Base-by-base conservation (phyloP, 345 rosid species). In the Populus alba region DNA sequence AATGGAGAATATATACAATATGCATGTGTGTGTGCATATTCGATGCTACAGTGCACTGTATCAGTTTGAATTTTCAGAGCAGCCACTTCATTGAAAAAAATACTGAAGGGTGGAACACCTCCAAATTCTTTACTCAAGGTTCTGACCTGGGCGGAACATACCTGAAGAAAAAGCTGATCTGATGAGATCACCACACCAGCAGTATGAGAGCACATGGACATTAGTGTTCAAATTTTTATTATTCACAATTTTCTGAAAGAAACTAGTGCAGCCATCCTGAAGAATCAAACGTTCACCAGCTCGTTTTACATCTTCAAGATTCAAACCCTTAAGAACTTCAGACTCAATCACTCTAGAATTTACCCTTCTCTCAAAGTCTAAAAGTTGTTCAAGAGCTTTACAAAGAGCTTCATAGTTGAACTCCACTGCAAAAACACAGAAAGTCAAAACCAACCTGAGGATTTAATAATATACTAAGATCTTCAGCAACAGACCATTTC, bases 141-240 rank as follows among this genome's bases (percentile, higher is more conserved):
- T 17, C 73, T 23, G 71, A 41, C 37, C 27, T 4, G 27, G 13
- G 41, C n/a, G 17, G 71, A 71, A 61, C 78, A 75, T 87, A 92
- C 99, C 93, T 72, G 96, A 87, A 80, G 83, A 82, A 66, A 94
- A 92, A 70, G 93, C 91, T 66, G 92, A 87, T 71, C 93, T 89
- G 78, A 97, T 94, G 79, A 97, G 97, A 80, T 92, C 97, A 77
- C 87, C 97, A 77, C 94, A 97, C 99, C 99, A 97, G 85, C 97
- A 97, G 80, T 92, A 97, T 8, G 98, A 97, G 70, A 94, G 93
- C 66, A 97, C 82, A 55, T 94, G 92, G 80, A 90, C 80, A 68
- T 88, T 81, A 55, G 90, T 87, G 82, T 88, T 87, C 81, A 88
- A 72, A 49, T 81, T 86, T 75, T 89, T 90, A 79, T 83, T 86